phyloP scores from a whole-genome alignment of 352 stramenopile genomes.

The Phytophthora cajani region DNA sequence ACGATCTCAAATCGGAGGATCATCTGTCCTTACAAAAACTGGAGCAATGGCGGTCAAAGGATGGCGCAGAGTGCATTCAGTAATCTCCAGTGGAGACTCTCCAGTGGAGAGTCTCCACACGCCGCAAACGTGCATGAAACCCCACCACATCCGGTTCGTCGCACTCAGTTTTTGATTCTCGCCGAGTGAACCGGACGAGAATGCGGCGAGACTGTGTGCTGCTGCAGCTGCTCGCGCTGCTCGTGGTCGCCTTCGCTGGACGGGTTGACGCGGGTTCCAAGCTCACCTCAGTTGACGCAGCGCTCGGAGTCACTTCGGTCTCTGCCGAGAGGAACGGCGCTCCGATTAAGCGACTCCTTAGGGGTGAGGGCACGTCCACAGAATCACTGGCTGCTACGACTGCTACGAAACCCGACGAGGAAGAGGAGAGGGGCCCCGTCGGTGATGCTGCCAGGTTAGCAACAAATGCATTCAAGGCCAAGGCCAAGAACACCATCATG shows the following conservation, averaged over 20 bases:
- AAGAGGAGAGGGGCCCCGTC: conserved; percentile 9
- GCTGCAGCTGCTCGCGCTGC: background rate
- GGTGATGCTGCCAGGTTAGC: background rate
- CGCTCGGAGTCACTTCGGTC: background rate
- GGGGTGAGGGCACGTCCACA: background rate
- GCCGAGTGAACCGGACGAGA: background rate
- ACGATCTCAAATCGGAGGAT: background rate
- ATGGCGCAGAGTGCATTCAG: background rate
- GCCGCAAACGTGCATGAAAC: background rate
- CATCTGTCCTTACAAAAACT: background rate
- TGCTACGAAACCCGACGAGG: background rate
- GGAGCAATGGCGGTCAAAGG: background rate
- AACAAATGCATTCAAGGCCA: background rate
- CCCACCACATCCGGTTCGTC: background rate
- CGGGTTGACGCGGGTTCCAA: background rate
- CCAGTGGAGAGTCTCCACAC: background rate
- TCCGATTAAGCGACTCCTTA: conserved; percentile 14
- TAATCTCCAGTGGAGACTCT: background rate
- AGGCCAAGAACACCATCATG: conserved; percentile 21
- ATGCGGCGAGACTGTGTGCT: conserved; percentile 2
- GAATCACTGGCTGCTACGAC: background rate
- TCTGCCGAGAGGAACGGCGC: background rate
- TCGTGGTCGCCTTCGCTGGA: background rate
- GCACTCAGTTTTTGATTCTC: background rate
- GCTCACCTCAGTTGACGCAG: background rate